Evolutionary conservation across 768 basidiomycete genomes (phyloP).

Genomic region (Sporobolomyces pararoseus): DNA sequence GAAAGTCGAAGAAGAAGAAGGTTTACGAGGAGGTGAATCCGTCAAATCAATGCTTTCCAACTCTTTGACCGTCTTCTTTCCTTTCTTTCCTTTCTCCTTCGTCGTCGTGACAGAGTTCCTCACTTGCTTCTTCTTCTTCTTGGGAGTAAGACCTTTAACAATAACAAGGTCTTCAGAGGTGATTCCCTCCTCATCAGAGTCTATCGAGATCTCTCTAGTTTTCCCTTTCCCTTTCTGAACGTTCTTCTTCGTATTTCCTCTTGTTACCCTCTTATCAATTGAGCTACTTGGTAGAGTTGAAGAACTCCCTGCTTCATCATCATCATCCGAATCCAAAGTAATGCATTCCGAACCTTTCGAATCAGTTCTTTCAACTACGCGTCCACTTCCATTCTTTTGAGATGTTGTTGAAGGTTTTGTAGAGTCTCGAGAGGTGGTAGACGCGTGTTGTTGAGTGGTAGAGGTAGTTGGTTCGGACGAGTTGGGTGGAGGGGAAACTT

Average conservation of each 20-base stretch:
- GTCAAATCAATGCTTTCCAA: conserved; percentile 17
- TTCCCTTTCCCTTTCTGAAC: not conserved
- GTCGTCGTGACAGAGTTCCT: not conserved
- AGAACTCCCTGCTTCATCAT: not conserved
- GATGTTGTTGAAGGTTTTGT: not conserved
- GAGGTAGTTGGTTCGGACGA: not conserved
- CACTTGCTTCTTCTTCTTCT: not conserved
- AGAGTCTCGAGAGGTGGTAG: not conserved
- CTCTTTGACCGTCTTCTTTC: not conserved
- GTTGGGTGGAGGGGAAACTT: not conserved
- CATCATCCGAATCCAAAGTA: conserved; percentile 1
- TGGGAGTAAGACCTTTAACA: not conserved
- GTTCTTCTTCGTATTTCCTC: not conserved
- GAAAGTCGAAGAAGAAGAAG: not conserved
- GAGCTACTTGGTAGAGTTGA: not conserved
- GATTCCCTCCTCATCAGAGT: not conserved
- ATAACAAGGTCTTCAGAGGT: not conserved
- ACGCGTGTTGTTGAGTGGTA: not conserved
- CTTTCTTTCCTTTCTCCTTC: conserved; percentile 13
- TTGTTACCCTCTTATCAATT: not conserved
- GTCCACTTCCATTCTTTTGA: not conserved
- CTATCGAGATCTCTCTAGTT: not conserved
- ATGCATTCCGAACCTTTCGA: conserved; percentile 12
- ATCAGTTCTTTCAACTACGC: not conserved
- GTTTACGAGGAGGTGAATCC: conserved; percentile 10